Evolutionary conservation across 2,329 filamentous ascomycete genomes (phyloP).

Genomic region (Hypoxylon sp.): DNA sequence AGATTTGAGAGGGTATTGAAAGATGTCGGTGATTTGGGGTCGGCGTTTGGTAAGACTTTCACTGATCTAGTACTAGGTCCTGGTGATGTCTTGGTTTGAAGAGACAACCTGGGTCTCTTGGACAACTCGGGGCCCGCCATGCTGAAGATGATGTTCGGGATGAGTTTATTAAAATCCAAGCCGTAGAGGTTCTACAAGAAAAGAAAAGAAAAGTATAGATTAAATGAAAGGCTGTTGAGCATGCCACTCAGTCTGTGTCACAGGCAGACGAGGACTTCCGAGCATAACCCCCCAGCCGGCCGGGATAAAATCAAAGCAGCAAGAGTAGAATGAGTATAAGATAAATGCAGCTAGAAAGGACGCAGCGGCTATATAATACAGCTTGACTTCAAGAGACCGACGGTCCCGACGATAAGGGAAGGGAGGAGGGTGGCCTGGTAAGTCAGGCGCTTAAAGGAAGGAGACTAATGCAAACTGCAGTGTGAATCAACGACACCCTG

Average conservation of each 20-base stretch:
- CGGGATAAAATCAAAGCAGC: conserved; percentile 33
- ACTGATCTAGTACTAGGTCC: conserved; percentile 50
- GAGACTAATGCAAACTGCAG: conserved; percentile 44
- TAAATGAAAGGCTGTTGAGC: conserved; percentile 20
- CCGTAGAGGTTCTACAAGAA: conserved; percentile 7
- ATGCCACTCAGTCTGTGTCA: conserved; percentile 33
- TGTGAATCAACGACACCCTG: conserved; percentile 40
- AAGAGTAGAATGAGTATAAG: conserved; percentile 25
- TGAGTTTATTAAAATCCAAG: conserved; percentile 6
- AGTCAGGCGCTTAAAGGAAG: conserved; percentile 38
- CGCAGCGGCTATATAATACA: conserved; percentile 43
- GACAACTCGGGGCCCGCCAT: conserved; percentile 51
- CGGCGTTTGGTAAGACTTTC: conserved; percentile 55
- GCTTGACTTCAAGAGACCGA: conserved; percentile 25
- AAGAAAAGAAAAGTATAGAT: conserved; percentile 9
- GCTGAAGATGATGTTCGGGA: conserved; percentile 25
- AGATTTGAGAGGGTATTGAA: conserved; percentile 74
- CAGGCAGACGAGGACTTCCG: conserved; percentile 40
- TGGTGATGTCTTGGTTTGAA: conserved; percentile 60
- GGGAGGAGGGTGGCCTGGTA: conserved; percentile 28
- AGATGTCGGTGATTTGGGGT: conserved; percentile 67
- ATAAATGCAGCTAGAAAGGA: conserved; percentile 32
- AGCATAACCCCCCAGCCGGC: conserved; percentile 39
- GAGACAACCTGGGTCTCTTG: conserved; percentile 65
- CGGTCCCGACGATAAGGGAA: conserved; percentile 18